Percentiles rank a stretch among this genome's conserved stretches.
Conservation (phyloP, 805 yeast species). For the Wickerhamomyces hampshirensis region DNA sequence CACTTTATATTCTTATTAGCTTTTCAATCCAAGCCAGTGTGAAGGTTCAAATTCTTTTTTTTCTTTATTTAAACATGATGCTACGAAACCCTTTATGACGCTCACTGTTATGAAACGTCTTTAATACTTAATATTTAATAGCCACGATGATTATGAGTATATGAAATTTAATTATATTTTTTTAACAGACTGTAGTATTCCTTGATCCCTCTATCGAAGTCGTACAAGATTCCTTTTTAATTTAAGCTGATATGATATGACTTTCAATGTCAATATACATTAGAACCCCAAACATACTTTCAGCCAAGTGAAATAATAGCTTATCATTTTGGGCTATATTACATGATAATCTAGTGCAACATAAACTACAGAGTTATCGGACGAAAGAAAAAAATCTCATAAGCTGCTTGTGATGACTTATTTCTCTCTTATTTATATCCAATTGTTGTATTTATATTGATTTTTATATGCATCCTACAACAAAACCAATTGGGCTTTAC, state of each 20-base stretch:
- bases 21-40: background rate
- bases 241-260: no score
- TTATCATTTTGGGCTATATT: background rate
- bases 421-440: background rate
- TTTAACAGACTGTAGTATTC: no score
- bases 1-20: background rate
- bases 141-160: no score
- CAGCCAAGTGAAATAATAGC: background rate
- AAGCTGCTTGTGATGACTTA: background rate
- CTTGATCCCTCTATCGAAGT: no score
- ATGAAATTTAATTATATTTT: no score
- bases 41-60: background rate
- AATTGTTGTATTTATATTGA: background rate
- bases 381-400: no score
- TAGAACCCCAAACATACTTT: no score
- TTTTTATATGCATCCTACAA: slow-evolving; percentile 2
- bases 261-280: no score
- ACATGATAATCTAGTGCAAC: background rate
- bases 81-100: background rate
- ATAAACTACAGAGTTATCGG: no score
- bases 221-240: no score
- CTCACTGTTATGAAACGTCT: no score
- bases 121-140: no score
- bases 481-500: slow-evolving; percentile 76
- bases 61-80: background rate